These are phyloP conservation scores for Paraleonurus japonicus DNA, from an alignment of 257 asterid genomes.

Conservation along the genomic window DNA sequence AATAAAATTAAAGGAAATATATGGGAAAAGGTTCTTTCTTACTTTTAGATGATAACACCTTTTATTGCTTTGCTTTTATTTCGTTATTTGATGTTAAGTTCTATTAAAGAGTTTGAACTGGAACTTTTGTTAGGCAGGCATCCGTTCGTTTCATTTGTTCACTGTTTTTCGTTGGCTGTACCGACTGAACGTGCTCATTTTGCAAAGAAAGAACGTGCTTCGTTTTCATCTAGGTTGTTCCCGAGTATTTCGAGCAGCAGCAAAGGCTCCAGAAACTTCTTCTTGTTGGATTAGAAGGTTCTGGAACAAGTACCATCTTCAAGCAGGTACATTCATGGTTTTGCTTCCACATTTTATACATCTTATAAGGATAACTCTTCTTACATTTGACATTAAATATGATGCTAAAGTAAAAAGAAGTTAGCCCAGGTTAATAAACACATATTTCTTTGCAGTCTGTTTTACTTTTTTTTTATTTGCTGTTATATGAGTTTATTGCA, in stretches of 20 bases:
- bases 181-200: slow-evolving; percentile 46
- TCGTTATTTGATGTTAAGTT: slow-evolving; percentile 4
- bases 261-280: slow-evolving; percentile 52
- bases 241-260: slow-evolving; percentile 46
- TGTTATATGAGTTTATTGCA: not conserved
- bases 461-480: not conserved
- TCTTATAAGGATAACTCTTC: not conserved
- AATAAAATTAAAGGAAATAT: slow-evolving; percentile 72
- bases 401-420: not conserved
- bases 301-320: slow-evolving; percentile 70
- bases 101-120: slow-evolving; percentile 40
- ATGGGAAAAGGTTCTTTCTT: slow-evolving; percentile 71
- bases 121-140: slow-evolving; percentile 62
- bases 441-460: not conserved
- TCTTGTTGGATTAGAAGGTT: slow-evolving; percentile 65
- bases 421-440: not conserved
- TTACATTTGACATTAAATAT: not conserved
- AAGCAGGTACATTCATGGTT: slow-evolving; percentile 51
- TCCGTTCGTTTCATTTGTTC: slow-evolving; percentile 65
- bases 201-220: slow-evolving; percentile 34
- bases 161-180: slow-evolving; percentile 62
- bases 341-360: not conserved
- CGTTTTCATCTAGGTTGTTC: slow-evolving; percentile 34
- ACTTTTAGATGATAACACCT: slow-evolving; percentile 17
- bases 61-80: not conserved